Evolutionary conservation across 768 basidiomycete genomes (phyloP), one percentile per base, ranked within the genome.

Genomic region (Xanthoconium stramineum): DNA sequence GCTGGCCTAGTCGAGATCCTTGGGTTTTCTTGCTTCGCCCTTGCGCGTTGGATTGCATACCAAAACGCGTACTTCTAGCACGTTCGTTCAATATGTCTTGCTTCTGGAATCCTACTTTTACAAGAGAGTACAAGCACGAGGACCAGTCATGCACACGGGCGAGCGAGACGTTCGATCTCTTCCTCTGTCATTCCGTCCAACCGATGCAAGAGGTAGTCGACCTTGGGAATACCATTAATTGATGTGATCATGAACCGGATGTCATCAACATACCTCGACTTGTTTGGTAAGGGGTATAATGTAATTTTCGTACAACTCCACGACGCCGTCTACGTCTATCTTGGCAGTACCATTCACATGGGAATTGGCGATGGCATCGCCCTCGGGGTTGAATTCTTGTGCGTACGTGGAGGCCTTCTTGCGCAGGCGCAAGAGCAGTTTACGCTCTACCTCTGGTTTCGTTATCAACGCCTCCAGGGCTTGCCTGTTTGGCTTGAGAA

Each of bases 241-340:
- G 46, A 52, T 39, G 44, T 39, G 51, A 51, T 38, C 24, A 14
- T 11, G 48, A 28, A 32, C 44, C 6, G 15, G 44, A 42, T 29
- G 54, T 24, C 24, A 14, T 64, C 75, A 2, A 53, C 80, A 46
- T 68, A 96, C 96, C 91, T 99, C 97, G 55, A 99, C 92, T 68
- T 97, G 94, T 72, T 96, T 98, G 1, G 97, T 99, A 61, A 99
- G 71, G 10, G 97, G 97, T 56, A 99, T 99, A 61, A 99, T 94
- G 65, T 88, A 94, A 66, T 88, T 90, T 68, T 94, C 86, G 67
- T 99, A 99, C 59, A 99, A 72, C 67, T 92, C 87, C 24, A 97
- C 89, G 15, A 99, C 93, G 40, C 89, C 87, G 60, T 94, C 92
- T 0, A 94, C 88, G 57, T 97, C 94, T 58, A 99, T 91, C 77